Evolutionary conservation across 352 stramenopile genomes (phyloP), one percentile per base, ranked within the genome.

Genomic region (Albugo candida): DNA sequence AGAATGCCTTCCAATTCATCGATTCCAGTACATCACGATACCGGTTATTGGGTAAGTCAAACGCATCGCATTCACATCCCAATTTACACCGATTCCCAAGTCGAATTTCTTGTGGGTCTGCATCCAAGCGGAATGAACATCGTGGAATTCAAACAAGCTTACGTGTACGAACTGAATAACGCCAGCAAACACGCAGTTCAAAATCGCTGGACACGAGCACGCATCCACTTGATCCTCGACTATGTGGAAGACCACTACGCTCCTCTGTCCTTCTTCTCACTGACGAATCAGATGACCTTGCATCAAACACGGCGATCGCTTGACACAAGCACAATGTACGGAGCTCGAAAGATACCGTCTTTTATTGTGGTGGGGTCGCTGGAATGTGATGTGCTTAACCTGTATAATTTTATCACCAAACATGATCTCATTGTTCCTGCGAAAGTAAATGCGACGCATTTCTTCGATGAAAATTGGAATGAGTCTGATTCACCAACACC

Each of bases 121-220:
- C 10, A 61, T 72, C 8, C 83, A 81, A 20, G 64, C 82, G 41
- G 50, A 93, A 8, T 61, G 49, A 14, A 84, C 98, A 78, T 53
- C 81, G 55, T 76, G 88, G 67, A 88, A 54, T 96, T 97, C 53
- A 64, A 80, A 51, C 80, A 96, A 50, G 94, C 92, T 47, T 72
- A 89, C 38, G 74, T 98, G 2, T 96, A 98, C 70, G 95, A 99
- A 74, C 91, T 99, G 48, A 99, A 99, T 73, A 99, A 99, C 65
- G 92, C 95, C 51, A 92, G 87, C 55, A 97, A 97, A 56, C 94
- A 97, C 66, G 55, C 62, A 36, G 81, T 98, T 18, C 84, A 81
- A 46, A 99, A 98, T 70, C 75, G 88, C 50, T 93, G 73, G 61
- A 59, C 77, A 19, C 56, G 91, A 39, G 61, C 88, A 60, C 84